Conservation (phyloP, 257 asterid species). For the Scutellaria minor region DNA sequence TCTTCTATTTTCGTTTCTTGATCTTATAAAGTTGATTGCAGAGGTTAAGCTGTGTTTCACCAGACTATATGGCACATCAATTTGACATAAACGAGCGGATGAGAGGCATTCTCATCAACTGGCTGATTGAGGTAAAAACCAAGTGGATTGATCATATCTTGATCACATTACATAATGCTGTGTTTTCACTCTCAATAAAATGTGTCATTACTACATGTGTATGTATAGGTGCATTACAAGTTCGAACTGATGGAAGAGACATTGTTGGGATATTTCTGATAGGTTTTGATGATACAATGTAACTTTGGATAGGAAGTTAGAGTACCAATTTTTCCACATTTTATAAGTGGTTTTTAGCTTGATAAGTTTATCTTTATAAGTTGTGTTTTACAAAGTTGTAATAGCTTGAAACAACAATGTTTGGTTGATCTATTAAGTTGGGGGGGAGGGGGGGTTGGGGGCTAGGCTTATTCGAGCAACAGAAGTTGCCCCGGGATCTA, state of each 20-base stretch:
- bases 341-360: no score
- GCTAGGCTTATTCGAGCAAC: constrained; percentile 37
- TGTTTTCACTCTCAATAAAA: background rate
- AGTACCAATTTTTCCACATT: no score
- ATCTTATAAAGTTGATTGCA: constrained; percentile 36
- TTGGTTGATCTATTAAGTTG: background rate
- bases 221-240: constrained; percentile 86
- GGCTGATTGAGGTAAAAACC: constrained; percentile 89
- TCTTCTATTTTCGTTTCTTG: background rate
- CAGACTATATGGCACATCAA: constrained; percentile 71
- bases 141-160: background rate
- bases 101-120: constrained; percentile 89
- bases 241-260: constrained; percentile 98
- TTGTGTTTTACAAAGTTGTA: no score
- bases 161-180: background rate
- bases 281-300: no score
- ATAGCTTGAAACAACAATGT: background rate
- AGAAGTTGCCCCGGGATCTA: constrained; percentile 36
- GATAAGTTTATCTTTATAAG: no score
- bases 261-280: no score
- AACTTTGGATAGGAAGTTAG: no score
- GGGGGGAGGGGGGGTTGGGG: constrained; percentile 14
- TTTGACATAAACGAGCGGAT: constrained; percentile 80
- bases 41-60: constrained; percentile 60
- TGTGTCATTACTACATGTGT: background rate